Percentiles rank a stretch among this genome's conserved stretches.
phyloP scores from a whole-genome alignment of 2,329 filamentous ascomycete species.

The Diatrype stigma region DNA sequence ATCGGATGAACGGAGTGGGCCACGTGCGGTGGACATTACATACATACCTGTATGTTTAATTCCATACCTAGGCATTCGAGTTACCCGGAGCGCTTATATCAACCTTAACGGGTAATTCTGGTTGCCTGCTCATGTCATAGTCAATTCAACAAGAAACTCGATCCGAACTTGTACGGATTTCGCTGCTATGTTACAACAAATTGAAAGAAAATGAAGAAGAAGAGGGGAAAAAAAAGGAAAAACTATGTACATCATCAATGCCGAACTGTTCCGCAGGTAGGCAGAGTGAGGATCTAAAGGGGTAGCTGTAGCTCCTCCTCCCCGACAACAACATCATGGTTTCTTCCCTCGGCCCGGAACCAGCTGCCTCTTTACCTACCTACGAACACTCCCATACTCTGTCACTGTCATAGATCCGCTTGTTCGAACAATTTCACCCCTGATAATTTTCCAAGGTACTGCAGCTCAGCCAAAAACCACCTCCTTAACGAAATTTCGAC shows the following conservation, averaged over 20 bases:
- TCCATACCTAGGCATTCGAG: no score
- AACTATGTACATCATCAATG: not conserved
- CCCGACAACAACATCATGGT: no score
- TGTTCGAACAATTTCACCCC: conserved; percentile 1
- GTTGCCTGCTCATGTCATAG: no score
- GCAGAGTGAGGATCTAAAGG: no score
- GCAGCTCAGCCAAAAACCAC: not conserved
- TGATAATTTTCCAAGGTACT: not conserved
- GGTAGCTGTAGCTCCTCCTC: no score
- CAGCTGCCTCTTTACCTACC: no score
- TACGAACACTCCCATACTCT: not conserved
- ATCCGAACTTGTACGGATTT: no score
- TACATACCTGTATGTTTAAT: no score
- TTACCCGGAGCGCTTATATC: not conserved
- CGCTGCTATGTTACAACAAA: not conserved
- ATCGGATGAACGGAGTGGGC: not conserved
- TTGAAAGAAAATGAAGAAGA: not conserved
- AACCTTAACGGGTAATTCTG: not conserved
- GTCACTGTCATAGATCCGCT: not conserved
- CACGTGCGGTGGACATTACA: not conserved
- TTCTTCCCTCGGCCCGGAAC: no score
- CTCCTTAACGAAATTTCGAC: not conserved
- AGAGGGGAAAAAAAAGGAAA: not conserved
- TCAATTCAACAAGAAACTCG: no score
- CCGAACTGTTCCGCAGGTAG: not conserved